phyloP scores from a whole-genome alignment of 2,329 filamentous ascomycete species.

The Lachnellula suecica region DNA sequence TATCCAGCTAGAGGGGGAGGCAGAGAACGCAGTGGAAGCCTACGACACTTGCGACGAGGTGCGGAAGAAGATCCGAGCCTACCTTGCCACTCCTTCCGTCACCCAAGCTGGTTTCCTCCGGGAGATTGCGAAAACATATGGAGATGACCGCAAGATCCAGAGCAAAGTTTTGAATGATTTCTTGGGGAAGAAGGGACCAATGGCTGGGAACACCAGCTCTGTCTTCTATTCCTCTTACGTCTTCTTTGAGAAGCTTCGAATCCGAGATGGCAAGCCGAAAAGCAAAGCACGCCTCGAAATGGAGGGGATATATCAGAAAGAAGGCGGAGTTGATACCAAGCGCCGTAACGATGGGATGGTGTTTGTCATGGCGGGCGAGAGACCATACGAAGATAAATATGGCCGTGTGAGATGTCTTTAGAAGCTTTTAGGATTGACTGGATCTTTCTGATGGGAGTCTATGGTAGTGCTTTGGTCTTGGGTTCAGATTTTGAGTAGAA shows the following conservation, averaged over 20 bases:
- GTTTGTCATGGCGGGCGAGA: background rate
- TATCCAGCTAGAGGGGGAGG: conserved; percentile 49
- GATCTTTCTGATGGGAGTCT: too few species aligned
- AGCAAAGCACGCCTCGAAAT: conserved; percentile 48
- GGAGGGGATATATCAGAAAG: conserved; percentile 35
- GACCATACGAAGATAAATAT: background rate
- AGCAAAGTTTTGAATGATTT: conserved; percentile 41
- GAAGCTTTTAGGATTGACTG: background rate
- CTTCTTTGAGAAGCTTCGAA: conserved; percentile 57
- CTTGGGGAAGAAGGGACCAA: conserved; percentile 46
- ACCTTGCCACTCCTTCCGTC: conserved; percentile 45
- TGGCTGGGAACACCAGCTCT: conserved; percentile 45
- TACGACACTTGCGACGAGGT: conserved; percentile 59
- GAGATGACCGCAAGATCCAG: conserved; percentile 36
- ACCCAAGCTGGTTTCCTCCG: conserved; percentile 53
- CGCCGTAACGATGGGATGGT: background rate
- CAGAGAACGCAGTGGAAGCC: conserved; percentile 43
- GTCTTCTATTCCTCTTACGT: conserved; percentile 56
- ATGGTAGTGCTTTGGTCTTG: background rate
- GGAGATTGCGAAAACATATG: conserved; percentile 43
- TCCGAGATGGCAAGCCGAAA: conserved; percentile 51
- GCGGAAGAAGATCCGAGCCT: conserved; percentile 54
- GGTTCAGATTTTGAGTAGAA: background rate
- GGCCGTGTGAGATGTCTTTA: background rate
- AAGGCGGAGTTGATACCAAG: background rate